Conservation (phyloP, 345 rosid genomes). For the Syzygium grande region DNA sequence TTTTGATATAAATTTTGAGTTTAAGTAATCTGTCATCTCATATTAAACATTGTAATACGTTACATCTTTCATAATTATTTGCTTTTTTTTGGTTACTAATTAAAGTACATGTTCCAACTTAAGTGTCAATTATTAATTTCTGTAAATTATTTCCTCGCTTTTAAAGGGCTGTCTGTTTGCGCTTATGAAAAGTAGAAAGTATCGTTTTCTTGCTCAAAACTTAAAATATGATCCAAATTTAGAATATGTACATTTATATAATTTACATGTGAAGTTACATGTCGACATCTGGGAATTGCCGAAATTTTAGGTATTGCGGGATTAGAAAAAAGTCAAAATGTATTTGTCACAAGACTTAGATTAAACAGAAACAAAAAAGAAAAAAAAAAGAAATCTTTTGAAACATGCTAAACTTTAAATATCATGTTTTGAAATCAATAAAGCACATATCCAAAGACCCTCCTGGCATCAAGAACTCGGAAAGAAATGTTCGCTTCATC, state of each 20-base stretch:
- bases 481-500: not conserved
- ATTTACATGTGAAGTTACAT: not conserved
- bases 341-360: not conserved
- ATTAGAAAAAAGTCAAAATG: not conserved
- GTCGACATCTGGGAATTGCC: not conserved
- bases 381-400: not conserved
- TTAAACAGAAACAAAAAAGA: not conserved
- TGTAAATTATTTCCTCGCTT: not conserved
- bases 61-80: not conserved
- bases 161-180: not conserved
- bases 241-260: not conserved
- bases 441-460: not conserved
- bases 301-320: not conserved
- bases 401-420: too few species aligned
- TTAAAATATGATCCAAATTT: not conserved
- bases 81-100: not conserved
- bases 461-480: not conserved
- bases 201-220: not conserved
- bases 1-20: not conserved
- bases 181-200: not conserved
- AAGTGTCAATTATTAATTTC: not conserved
- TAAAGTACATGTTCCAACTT: not conserved
- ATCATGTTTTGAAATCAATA: too few species aligned
- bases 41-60: not conserved
- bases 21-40: not conserved